These are phyloP conservation scores for Zalerion maritima DNA, from an alignment of 495 filamentous ascomycete species.

Conservation along the genomic window DNA sequence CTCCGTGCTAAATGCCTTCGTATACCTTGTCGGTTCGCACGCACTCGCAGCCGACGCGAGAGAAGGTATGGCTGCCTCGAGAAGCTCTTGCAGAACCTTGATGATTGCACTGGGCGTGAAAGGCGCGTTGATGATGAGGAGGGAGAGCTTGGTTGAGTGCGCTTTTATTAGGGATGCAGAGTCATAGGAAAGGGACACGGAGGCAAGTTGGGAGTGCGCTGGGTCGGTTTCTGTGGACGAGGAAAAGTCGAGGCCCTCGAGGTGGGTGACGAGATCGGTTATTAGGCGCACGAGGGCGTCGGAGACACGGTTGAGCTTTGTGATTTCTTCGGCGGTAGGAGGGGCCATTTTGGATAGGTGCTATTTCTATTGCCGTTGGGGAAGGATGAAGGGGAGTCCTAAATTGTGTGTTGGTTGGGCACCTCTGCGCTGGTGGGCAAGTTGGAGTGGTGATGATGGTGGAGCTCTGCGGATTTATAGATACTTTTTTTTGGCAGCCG, in stretches of 20 bases:
- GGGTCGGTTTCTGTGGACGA: slow-evolving; percentile 10
- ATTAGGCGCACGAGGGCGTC: slow-evolving; percentile 11
- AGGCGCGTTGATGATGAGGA: slow-evolving; percentile 69
- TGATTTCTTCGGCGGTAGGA: slow-evolving; percentile 11
- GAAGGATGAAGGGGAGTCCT: slow-evolving; percentile 5
- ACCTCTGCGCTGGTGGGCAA: neutral
- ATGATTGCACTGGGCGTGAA: slow-evolving; percentile 64
- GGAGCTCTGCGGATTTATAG: neutral
- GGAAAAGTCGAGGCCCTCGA: slow-evolving; percentile 20
- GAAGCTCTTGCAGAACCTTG: slow-evolving; percentile 50
- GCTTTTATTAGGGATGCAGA: slow-evolving; percentile 55
- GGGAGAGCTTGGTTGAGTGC: slow-evolving; percentile 72
- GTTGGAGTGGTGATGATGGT: neutral
- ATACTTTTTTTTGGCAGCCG: too few relatives aligned
- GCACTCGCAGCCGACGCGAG: slow-evolving; percentile 54
- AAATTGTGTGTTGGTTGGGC: slow-evolving; percentile 2
- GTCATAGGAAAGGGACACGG: slow-evolving; percentile 43
- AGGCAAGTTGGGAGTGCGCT: slow-evolving; percentile 14
- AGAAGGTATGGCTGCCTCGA: slow-evolving; percentile 50
- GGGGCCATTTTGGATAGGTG: slow-evolving; percentile 9
- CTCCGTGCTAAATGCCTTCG: slow-evolving; percentile 42
- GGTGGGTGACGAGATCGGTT: slow-evolving; percentile 18
- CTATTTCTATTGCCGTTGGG: slow-evolving; percentile 1
- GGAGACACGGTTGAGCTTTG: neutral
- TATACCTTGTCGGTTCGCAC: slow-evolving; percentile 42